Percentiles rank a stretch among this genome's conserved stretches.
phyloP scores from a whole-genome alignment of 139 green algal species.

The Trebouxia sp. region DNA sequence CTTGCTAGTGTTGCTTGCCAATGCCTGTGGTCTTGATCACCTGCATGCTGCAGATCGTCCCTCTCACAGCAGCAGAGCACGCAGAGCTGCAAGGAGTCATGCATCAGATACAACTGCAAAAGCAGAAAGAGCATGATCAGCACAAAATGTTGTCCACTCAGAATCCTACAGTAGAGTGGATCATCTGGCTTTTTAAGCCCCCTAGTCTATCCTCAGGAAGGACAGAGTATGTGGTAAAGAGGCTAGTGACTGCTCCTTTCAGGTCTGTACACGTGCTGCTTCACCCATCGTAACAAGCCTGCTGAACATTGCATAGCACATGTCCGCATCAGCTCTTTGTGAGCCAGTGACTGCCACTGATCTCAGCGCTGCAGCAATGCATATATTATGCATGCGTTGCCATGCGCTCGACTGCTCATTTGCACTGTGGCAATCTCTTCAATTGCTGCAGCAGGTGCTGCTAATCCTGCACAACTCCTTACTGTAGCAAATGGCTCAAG shows the following conservation, averaged over 20 bases:
- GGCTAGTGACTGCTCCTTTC: slow-evolving; percentile 8
- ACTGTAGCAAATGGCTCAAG: too few relatives aligned
- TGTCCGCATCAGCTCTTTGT: too few relatives aligned
- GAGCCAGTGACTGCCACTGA: too few relatives aligned
- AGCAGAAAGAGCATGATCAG: slow-evolving; percentile 4
- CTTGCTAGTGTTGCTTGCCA: background rate
- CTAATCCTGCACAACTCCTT: too few relatives aligned
- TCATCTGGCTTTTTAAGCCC: slow-evolving; percentile 8
- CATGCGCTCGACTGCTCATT: too few relatives aligned
- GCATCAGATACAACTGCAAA: background rate
- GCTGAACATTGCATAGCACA: too few relatives aligned
- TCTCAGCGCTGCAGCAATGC: too few relatives aligned
- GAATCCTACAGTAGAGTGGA: background rate
- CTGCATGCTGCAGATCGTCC: slow-evolving; percentile 12
- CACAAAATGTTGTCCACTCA: background rate
- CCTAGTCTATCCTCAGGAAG: background rate
- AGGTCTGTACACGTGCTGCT: background rate
- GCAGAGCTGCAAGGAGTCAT: background rate
- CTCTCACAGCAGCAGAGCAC: background rate
- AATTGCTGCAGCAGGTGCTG: too few relatives aligned
- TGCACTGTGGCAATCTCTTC: too few relatives aligned
- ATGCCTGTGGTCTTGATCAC: too few relatives aligned
- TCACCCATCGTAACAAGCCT: too few relatives aligned
- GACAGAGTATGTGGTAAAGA: slow-evolving; percentile 1
- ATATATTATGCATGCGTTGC: too few relatives aligned